Percentiles rank a stretch among this genome's conserved stretches.
phyloP scores from a whole-genome alignment of 2,329 filamentous ascomycete species.

The Parastagonospora nodorum region DNA sequence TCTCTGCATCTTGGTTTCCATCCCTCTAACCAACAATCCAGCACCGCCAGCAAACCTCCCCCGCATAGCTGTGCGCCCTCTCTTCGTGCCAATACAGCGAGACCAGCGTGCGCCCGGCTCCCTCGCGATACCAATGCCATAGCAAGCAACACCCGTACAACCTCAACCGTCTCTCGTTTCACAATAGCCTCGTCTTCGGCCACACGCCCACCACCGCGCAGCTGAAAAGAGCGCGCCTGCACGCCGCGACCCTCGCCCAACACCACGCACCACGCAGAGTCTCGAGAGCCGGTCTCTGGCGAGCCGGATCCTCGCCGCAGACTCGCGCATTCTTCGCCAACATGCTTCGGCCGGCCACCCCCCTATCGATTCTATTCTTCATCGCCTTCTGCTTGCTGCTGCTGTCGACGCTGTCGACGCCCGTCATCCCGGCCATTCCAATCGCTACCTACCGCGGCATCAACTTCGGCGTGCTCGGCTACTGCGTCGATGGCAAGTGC shows the following conservation, averaged over 20 bases:
- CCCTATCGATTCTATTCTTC: constrained; percentile 83
- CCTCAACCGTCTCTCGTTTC: constrained; percentile 39
- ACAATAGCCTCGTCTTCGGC: constrained; percentile 25
- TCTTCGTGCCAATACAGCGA: constrained; percentile 7
- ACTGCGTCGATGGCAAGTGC: constrained; percentile 70
- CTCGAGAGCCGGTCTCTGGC: constrained; percentile 37
- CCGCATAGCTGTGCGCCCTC: constrained; percentile 18
- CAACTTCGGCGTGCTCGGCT: constrained; percentile 92
- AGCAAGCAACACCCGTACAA: constrained; percentile 32
- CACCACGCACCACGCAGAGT: constrained; percentile 21
- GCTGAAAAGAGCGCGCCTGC: constrained; percentile 9
- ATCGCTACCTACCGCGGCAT: constrained; percentile 77
- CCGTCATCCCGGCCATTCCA: constrained; percentile 83
- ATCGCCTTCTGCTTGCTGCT: constrained; percentile 84
- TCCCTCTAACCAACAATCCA: constrained; percentile 3
- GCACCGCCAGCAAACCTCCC: constrained; percentile 16
- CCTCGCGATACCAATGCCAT: constrained; percentile 30
- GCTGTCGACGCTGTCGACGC: constrained; percentile 87
- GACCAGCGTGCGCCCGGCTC: constrained; percentile 6
- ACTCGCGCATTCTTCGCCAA: constrained; percentile 46
- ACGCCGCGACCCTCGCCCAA: constrained; percentile 13
- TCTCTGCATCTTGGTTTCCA: constrained; percentile 10
- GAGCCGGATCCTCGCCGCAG: constrained; percentile 30
- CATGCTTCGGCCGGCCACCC: constrained; percentile 91
- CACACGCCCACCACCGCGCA: constrained; percentile 12